Evolutionary conservation across 805 yeast species (phyloP).

Genomic region (Tetrapisispora phaffii): DNA sequence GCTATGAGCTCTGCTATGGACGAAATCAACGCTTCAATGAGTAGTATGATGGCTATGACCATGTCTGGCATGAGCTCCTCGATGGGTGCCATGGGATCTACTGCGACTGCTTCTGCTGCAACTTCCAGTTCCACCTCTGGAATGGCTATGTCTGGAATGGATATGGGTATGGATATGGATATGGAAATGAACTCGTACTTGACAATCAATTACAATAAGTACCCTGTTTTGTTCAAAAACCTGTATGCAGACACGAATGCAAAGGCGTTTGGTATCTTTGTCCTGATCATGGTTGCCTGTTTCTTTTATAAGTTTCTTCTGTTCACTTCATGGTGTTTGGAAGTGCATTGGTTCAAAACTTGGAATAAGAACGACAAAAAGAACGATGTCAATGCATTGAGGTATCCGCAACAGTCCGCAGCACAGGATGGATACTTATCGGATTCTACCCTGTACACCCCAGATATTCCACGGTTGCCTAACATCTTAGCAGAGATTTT

Average conservation of each 20-base stretch:
- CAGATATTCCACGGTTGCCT: constrained; percentile 24
- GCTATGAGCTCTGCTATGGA: constrained; percentile 3
- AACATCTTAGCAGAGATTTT: constrained; percentile 22
- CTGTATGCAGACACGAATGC: constrained; percentile 46
- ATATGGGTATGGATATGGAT: constrained; percentile 9
- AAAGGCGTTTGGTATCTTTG: constrained; percentile 65
- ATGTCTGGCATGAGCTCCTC: constrained; percentile 1
- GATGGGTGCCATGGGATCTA: background rate
- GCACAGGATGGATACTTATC: constrained; percentile 27
- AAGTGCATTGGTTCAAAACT: constrained; percentile 52
- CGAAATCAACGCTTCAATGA: constrained; percentile 5
- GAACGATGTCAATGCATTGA: background rate
- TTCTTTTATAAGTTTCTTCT: constrained; percentile 51
- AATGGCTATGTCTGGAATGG: constrained; percentile 8
- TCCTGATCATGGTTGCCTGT: constrained; percentile 47
- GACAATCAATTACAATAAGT: constrained; percentile 39
- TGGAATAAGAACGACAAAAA: constrained; percentile 18
- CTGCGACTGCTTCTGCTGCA: constrained; percentile 1
- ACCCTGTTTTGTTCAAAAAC: constrained; percentile 54
- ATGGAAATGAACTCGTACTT: constrained; percentile 48
- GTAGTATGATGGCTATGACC: constrained; percentile 4
- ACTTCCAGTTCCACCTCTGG: constrained; percentile 10
- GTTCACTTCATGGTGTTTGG: constrained; percentile 53
- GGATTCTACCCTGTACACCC: constrained; percentile 9
- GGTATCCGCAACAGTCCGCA: background rate